Evolutionary conservation across 228 moss, liverwort and hornwort species (phyloP), one percentile per base, ranked within the genome.

Genomic region (Sphagnum magellanicum): DNA sequence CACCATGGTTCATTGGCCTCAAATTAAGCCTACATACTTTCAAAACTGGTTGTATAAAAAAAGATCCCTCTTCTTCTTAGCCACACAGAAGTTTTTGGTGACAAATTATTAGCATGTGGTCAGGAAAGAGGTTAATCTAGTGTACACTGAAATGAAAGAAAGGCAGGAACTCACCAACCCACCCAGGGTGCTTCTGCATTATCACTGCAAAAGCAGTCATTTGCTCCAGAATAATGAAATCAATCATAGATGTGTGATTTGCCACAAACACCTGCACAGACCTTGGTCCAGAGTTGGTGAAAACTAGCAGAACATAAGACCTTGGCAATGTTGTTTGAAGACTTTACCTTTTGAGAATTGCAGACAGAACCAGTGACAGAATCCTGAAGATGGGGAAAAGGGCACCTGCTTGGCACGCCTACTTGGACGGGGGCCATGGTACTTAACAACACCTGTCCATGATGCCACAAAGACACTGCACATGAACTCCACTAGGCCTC

Each of bases 221-320:
- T 74, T 96, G 96, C 80, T 96, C 96, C 91, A 96, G 71, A 65
- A 96, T 79, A 67, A 96, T 84, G 74, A 96, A 96, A 78, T 96
- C 96, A 75, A 96, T 96, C 96, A 96, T 96, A 16, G 96, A 96
- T 14, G 96, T 96, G 68, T 96, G 96, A 84, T 96, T 96, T 69
- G 96, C 96, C 71, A 96, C 96, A 79, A 92, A 96, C 51, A 96
- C 91, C 96, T 96, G 84, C 70, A 73, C 64, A 32, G 32, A 32
- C 32, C 32, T 32, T 32, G 32, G 32, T 32, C 32, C 32, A 32
- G 32, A 32, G 32, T 32, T 32, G 32, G 32, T 32, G 32, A 32
- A 32, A 32, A 32, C 32, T 32, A 32, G 32, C 32, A 32, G 32
- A 32, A 32, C 3, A 3, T 32, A 32, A 32, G 32, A 3, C 3